Evolutionary conservation across 176 grass and related monocot genomes (phyloP).

Genomic region (Tillandsia leiboldiana): DNA sequence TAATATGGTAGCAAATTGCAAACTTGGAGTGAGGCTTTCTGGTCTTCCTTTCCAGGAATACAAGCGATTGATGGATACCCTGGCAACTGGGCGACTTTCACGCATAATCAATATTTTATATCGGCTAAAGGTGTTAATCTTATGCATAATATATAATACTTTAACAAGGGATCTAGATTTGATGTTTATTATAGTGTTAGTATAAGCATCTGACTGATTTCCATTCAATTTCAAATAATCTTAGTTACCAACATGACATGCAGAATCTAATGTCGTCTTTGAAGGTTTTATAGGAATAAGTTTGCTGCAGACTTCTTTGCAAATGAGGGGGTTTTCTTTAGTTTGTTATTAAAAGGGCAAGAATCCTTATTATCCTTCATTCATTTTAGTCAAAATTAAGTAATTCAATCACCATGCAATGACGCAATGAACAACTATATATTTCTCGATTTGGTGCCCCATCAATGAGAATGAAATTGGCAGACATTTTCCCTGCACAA

Average conservation of each 20-base stretch:
- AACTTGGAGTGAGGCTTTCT: conserved; percentile 61
- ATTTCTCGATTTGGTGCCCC: too few species aligned
- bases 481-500: too few species aligned
- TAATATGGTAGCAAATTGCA: conserved; percentile 60
- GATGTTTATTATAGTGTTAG: background rate
- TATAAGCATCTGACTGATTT: background rate
- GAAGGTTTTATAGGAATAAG: background rate
- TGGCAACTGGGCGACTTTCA: conserved; percentile 63
- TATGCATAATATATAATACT: background rate
- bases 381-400: too few species aligned
- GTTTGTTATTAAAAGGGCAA: too few species aligned
- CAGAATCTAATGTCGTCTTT: background rate
- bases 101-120: conserved; percentile 68
- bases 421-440: too few species aligned
- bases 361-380: too few species aligned
- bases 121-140: conserved; percentile 64
- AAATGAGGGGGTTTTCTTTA: too few species aligned
- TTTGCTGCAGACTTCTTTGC: background rate
- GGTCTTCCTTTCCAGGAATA: conserved; percentile 67
- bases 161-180: background rate
- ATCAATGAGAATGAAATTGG: too few species aligned
- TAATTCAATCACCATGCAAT: too few species aligned
- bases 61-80: conserved; percentile 53
- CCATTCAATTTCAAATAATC: background rate
- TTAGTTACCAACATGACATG: background rate